Evolutionary conservation across 345 rosid genomes (phyloP).

Genomic region (Pelargonium nanum): DNA sequence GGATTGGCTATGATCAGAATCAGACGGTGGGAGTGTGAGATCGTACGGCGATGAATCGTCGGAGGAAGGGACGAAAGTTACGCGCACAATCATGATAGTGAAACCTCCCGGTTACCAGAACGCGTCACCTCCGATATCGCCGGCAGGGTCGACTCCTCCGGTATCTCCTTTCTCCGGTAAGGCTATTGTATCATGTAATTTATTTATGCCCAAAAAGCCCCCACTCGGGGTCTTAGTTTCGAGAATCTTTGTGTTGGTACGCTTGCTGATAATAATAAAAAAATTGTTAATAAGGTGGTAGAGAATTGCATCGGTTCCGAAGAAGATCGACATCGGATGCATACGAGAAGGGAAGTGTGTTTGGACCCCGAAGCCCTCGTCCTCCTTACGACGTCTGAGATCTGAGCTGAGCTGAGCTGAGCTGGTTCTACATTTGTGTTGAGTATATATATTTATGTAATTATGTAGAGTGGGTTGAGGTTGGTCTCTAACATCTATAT

Average conservation of each 20-base stretch:
- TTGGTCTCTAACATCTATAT: no score
- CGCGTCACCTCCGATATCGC: slow-evolving; percentile 76
- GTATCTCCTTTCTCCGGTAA: slow-evolving; percentile 83
- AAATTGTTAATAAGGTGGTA: slow-evolving; percentile 51
- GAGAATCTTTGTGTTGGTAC: neutral
- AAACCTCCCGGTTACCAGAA: slow-evolving; percentile 72
- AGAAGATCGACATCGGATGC: slow-evolving; percentile 71
- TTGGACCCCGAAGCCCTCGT: slow-evolving; percentile 64
- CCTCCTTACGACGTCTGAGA: slow-evolving; percentile 78
- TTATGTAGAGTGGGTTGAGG: no score
- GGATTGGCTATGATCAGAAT: slow-evolving; percentile 32
- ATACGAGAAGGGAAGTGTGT: slow-evolving; percentile 53
- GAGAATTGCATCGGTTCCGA: slow-evolving; percentile 69
- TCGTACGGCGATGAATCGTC: slow-evolving; percentile 41
- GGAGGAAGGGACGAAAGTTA: slow-evolving; percentile 43
- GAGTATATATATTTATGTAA: no score
- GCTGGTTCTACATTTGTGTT: no score
- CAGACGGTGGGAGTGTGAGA: slow-evolving; percentile 41
- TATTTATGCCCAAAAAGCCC: neutral
- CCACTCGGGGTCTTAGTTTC: neutral
- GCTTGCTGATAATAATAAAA: neutral
- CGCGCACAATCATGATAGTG: slow-evolving; percentile 76
- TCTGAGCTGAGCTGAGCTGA: no score
- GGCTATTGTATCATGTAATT: neutral
- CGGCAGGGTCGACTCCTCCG: slow-evolving; percentile 72